A percentile compares a stretch with the other conserved stretches of the same genome.
These are phyloP conservation scores for Hypocreales sp. DNA, from an alignment of 2,329 filamentous ascomycete species.

Conservation along the genomic window DNA sequence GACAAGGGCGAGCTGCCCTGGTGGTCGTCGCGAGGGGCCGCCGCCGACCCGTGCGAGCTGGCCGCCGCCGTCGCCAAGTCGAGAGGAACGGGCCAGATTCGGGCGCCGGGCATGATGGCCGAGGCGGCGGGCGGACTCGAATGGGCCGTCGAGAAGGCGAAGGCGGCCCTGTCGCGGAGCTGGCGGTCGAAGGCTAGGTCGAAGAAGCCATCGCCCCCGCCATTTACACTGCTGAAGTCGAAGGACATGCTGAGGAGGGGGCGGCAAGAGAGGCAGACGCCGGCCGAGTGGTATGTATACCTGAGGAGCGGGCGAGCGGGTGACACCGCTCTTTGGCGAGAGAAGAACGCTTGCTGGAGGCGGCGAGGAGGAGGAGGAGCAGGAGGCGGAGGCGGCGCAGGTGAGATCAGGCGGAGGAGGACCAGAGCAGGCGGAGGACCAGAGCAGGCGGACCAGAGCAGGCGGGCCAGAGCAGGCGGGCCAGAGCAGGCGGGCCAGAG, in stretches of 20 bases:
- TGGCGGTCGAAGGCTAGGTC: conserved; percentile 45
- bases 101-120: conserved; percentile 19
- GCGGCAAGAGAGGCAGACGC: conserved; percentile 15
- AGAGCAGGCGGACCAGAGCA: too few relatives aligned
- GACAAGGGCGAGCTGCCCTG: conserved; percentile 33
- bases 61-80: conserved; percentile 30
- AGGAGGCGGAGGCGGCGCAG: conserved; percentile 15
- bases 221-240: conserved; percentile 40
- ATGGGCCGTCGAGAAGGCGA: conserved; percentile 11
- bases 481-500: too few relatives aligned
- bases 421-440: too few relatives aligned
- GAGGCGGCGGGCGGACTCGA: conserved; percentile 17
- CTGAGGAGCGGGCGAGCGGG: conserved; percentile 16
- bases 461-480: too few relatives aligned
- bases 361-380: neutral
- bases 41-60: conserved; percentile 26
- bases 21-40: conserved; percentile 33
- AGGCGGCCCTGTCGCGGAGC: conserved; percentile 37
- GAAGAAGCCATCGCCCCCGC: conserved; percentile 41
- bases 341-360: conserved; percentile 4
- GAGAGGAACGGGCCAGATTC: conserved; percentile 35
- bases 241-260: conserved; percentile 33
- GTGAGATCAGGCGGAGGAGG: conserved; percentile 6
- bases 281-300: conserved; percentile 9
- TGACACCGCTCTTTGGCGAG: conserved; percentile 29